phyloP scores from a whole-genome alignment of 2,329 filamentous ascomycete species.

The Alternaria sp. region DNA sequence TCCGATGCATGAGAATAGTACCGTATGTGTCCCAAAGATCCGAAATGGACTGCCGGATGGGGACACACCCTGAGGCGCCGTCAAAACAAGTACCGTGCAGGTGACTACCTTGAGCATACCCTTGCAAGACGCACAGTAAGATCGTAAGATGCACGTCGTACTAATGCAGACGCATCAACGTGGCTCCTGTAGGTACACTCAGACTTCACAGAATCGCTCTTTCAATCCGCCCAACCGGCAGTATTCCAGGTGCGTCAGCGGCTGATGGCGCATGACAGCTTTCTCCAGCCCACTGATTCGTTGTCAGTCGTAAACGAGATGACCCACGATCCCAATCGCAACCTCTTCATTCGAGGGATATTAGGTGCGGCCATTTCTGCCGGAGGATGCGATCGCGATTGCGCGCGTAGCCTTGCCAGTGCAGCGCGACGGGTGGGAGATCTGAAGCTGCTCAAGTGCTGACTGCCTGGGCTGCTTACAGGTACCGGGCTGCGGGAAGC shows the following conservation, averaged over 20 bases:
- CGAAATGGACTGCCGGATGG: conserved; percentile 2
- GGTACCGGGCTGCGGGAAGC: conserved; percentile 10
- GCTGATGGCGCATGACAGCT: conserved; percentile 14
- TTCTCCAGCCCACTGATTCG: conserved; percentile 10
- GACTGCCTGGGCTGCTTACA: neutral
- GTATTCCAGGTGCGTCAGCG: conserved; percentile 39
- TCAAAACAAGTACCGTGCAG: conserved; percentile 6
- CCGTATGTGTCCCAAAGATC: neutral
- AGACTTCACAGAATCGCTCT: neutral
- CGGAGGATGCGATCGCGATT: conserved; percentile 5
- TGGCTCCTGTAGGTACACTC: conserved; percentile 32
- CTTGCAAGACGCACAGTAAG: neutral
- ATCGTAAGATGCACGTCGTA: conserved; percentile 1
- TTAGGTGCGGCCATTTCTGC: conserved; percentile 1
- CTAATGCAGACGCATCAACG: conserved; percentile 25
- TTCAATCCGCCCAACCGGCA: conserved; percentile 38
- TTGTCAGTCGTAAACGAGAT: conserved; percentile 5
- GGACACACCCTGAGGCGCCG: neutral
- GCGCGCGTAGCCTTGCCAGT: conserved; percentile 7
- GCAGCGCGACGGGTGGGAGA: conserved; percentile 2
- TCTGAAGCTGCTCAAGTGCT: neutral
- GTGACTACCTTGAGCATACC: conserved; percentile 4
- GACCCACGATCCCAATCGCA: neutral
- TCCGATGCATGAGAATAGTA: neutral
- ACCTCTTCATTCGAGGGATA: conserved; percentile 15